Percentiles rank a stretch among this genome's conserved stretches.
phyloP scores from a whole-genome alignment of 75 land plant species.

The Gnetum montanum region DNA sequence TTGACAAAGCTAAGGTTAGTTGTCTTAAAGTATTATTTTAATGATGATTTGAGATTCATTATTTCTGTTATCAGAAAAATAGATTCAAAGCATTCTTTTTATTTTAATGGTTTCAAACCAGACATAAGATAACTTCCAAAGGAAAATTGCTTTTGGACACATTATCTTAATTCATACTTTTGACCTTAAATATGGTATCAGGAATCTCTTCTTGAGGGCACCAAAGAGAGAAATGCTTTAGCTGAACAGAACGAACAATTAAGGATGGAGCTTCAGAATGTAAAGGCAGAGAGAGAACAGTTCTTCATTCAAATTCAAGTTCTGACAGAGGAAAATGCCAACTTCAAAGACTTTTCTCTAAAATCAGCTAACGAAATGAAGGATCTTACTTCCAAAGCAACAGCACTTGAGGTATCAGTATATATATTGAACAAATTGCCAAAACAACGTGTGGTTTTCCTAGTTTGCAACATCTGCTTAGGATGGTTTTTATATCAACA shows the following conservation, averaged over 20 bases:
- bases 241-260: slow-evolving; percentile 11
- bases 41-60: too few species aligned
- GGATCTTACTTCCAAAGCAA: slow-evolving; percentile 19
- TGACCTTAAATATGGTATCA: slow-evolving; percentile 4
- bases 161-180: too few species aligned
- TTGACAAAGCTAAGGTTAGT: slow-evolving; percentile 21
- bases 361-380: slow-evolving; percentile 20
- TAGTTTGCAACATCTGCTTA: too few species aligned
- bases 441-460: background rate
- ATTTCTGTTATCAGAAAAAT: background rate
- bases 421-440: background rate
- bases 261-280: slow-evolving; percentile 14
- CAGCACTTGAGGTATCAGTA: slow-evolving; percentile 27
- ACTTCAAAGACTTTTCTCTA: slow-evolving; percentile 18
- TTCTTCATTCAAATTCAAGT: slow-evolving; percentile 10
- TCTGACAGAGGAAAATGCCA: slow-evolving; percentile 16
- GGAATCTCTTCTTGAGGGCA: slow-evolving; percentile 13
- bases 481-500: too few species aligned
- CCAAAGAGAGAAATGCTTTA: slow-evolving; percentile 4
- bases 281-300: slow-evolving; percentile 14
- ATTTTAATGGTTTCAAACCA: background rate
- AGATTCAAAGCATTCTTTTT: background rate
- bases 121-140: too few species aligned
- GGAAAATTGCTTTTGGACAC: too few species aligned
- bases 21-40: background rate